Percentiles rank a stretch among this genome's conserved stretches.
phyloP scores from a whole-genome alignment of 2,329 filamentous ascomycete species.

The Cordyceps tenuipes region DNA sequence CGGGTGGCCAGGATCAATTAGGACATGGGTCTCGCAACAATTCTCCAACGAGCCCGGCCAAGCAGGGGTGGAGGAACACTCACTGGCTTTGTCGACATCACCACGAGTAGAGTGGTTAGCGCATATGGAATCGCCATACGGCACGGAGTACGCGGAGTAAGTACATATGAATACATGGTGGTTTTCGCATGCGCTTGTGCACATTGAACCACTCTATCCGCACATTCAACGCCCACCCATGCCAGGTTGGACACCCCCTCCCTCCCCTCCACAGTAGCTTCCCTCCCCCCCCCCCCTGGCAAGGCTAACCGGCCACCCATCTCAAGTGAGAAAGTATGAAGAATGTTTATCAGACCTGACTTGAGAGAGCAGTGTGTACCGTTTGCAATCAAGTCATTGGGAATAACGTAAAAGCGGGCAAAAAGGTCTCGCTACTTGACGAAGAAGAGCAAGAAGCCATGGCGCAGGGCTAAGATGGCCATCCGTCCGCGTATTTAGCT shows the following conservation, averaged over 20 bases:
- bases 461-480: neutral
- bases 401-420: neutral
- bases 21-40: constrained; percentile 9
- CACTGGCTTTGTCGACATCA: constrained; percentile 7
- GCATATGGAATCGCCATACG: neutral
- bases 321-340: constrained; percentile 2
- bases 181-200: neutral
- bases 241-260: neutral
- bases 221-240: neutral
- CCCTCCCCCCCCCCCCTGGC: neutral
- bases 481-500: neutral
- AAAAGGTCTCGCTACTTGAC: neutral
- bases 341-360: neutral
- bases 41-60: constrained; percentile 11
- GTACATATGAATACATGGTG: constrained; percentile 4
- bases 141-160: constrained; percentile 1
- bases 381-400: neutral
- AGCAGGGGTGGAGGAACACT: neutral
- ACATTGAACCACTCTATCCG: neutral
- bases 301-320: constrained; percentile 6
- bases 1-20: constrained; percentile 9
- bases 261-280: neutral
- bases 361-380: neutral
- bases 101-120: constrained; percentile 9
- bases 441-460: neutral